These are phyloP conservation scores for Trichoderma aggressivum DNA, from an alignment of 2,329 filamentous ascomycete species.

Conservation along the genomic window DNA sequence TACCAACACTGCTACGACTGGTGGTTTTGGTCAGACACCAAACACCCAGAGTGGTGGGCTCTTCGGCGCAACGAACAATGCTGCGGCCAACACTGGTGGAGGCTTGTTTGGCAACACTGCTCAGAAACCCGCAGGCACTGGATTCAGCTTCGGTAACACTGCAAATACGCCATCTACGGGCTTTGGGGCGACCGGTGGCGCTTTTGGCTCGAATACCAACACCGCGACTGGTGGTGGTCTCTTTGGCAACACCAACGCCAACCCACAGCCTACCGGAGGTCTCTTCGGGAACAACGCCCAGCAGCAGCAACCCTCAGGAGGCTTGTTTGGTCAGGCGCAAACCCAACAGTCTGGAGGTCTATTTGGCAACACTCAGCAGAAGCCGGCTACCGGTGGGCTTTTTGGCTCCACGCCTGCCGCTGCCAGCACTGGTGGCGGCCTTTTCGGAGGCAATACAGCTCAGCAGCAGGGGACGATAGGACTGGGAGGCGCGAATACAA, in stretches of 20 bases:
- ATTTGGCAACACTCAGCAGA: conserved; percentile 46
- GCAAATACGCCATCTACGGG: conserved; percentile 26
- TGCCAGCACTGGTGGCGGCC: conserved; percentile 37
- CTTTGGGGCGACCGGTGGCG: conserved; percentile 31
- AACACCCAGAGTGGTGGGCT: conserved; percentile 29
- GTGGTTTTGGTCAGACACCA: conserved; percentile 38
- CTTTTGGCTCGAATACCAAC: conserved; percentile 35
- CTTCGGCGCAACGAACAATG: conserved; percentile 30
- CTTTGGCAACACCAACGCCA: conserved; percentile 37
- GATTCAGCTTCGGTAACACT: conserved; percentile 45
- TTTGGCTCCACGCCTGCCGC: conserved; percentile 33
- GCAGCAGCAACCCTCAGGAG: conserved; percentile 29
- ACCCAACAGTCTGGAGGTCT: conserved; percentile 37
- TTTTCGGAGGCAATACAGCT: conserved; percentile 44
- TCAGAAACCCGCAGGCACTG: conserved; percentile 35
- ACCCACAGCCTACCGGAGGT: conserved; percentile 29
- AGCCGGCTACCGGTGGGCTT: conserved; percentile 33
- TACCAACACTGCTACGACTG: conserved; percentile 29
- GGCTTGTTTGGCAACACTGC: conserved; percentile 43
- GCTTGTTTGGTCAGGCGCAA: conserved; percentile 36
- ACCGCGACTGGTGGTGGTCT: conserved; percentile 31
- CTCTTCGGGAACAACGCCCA: conserved; percentile 43
- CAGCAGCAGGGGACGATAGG: conserved; percentile 41
- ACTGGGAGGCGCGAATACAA: conserved; percentile 32
- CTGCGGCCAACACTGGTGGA: conserved; percentile 27